Conservation (phyloP, 2,329 filamentous ascomycete species). For the Ophiostoma pallidulum region DNA sequence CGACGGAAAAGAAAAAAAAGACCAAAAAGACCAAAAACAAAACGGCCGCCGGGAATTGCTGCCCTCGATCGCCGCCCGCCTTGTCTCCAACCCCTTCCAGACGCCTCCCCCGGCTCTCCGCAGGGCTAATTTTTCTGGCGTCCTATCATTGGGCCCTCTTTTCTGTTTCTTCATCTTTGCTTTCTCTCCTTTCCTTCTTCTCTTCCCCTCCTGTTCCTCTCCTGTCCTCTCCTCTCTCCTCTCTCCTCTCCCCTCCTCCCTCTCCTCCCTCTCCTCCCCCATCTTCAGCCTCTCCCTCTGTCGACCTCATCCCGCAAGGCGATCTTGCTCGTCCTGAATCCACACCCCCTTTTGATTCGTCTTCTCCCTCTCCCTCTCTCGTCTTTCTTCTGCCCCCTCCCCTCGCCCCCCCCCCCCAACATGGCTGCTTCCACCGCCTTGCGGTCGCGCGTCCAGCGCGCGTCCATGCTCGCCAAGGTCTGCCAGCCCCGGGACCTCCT, state of each 20-base stretch:
- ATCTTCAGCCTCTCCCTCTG: neutral
- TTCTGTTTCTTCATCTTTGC: neutral
- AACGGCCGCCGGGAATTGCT: too few relatives aligned
- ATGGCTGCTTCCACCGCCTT: constrained; percentile 64
- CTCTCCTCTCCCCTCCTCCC: neutral
- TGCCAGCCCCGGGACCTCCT: constrained; percentile 71
- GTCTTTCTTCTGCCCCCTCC: neutral
- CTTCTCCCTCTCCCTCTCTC: neutral
- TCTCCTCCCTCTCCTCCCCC: neutral
- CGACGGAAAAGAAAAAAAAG: too few relatives aligned
- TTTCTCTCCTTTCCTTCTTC: neutral
- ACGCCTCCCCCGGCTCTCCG: too few relatives aligned
- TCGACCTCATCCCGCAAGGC: neutral
- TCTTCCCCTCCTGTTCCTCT: neutral
- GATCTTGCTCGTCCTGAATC: neutral
- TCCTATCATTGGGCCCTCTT: too few relatives aligned
- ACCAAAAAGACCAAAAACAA: too few relatives aligned
- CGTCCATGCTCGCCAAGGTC: constrained; percentile 72
- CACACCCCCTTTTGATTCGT: neutral
- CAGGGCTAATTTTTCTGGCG: too few relatives aligned
- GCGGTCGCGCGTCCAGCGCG: constrained; percentile 64
- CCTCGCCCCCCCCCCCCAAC: constrained; percentile 13
- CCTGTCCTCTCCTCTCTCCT: neutral
- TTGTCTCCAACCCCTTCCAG: neutral
- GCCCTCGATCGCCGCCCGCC: too few relatives aligned